Percentiles rank a stretch among this genome's conserved stretches.
phyloP scores from a whole-genome alignment of 345 rosid genomes.

The Gynandropsis gynandra region DNA sequence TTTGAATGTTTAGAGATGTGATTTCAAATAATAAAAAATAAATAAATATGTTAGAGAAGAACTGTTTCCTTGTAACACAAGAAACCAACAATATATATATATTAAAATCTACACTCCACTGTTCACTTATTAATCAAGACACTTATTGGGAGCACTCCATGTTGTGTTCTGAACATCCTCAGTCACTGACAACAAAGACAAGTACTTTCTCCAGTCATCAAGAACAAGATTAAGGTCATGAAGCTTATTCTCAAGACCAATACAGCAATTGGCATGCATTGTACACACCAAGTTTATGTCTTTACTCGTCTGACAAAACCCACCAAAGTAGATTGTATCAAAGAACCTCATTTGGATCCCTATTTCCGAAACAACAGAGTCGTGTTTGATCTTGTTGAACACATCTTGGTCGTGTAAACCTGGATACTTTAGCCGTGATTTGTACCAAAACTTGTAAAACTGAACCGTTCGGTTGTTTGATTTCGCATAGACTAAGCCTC shows the following conservation, averaged over 20 bases:
- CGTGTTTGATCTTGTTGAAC: slow-evolving; percentile 49
- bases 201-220: slow-evolving; percentile 50
- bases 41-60: no score
- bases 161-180: slow-evolving; percentile 19
- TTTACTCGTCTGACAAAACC: slow-evolving; percentile 54
- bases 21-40: no score
- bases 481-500: slow-evolving; percentile 60
- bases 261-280: slow-evolving; percentile 83
- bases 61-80: neutral
- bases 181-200: slow-evolving; percentile 21
- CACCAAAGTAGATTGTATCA: slow-evolving; percentile 59
- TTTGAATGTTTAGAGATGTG: no score
- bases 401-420: slow-evolving; percentile 71
- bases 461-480: slow-evolving; percentile 44
- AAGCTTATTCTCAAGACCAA: slow-evolving; percentile 52
- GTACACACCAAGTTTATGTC: slow-evolving; percentile 60
- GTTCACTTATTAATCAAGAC: slow-evolving; percentile 31
- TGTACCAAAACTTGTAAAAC: slow-evolving; percentile 70
- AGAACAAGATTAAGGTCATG: slow-evolving; percentile 51
- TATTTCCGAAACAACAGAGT: slow-evolving; percentile 25
- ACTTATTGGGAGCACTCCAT: slow-evolving; percentile 60
- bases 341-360: slow-evolving; percentile 50
- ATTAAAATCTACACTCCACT: neutral
- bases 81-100: neutral
- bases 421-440: slow-evolving; percentile 40